Base-by-base conservation (phyloP, 1,139 yeast species). In the Blastobotrys buckinghamii region DNA sequence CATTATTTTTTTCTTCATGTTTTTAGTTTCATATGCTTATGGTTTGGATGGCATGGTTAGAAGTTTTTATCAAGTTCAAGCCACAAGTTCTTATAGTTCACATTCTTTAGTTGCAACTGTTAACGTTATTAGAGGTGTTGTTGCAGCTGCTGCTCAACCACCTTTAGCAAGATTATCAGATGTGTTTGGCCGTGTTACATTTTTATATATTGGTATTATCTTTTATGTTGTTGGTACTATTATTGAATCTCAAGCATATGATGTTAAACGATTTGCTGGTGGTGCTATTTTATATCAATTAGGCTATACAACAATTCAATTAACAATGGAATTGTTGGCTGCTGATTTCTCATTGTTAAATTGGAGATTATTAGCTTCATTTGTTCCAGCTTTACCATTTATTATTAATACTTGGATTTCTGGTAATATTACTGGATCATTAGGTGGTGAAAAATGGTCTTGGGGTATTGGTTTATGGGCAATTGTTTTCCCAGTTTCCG, bases 381-480 rank as follows among this genome's bases (percentile, higher is more conserved):
- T 81, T 55, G 69, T 80, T 29, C 88, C 89, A 17, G 79, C 86
- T 5, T 69, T 78, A 57, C 92, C 92, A 2, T 81, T 76, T 57
- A 78, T 84, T 56, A 81, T 84, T 64, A 84, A 82, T 62, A 82
- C 92, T 16, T 84, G 92, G 92, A 73, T 83, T 47, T 67, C 81
- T 22, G 90, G 89, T 60, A 71, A 80, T 55, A 69, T 84, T 43
- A 68, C 77, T 9, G 55, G 61, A 5, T 71, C 66, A 9, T 63
- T 69, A 37, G n/a, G 5, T 12, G 72, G 68, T 47, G 55, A 45
- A 42, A 35, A 44, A 39, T 84, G 94, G 94, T 73, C 77, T 35
- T 84, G 82, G 79, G 82, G 82, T 58, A 80, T 83, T 57, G 90
- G 84, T 38, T 82, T 84, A 77, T 84, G 86, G 86, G 89, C 89